Evolutionary conservation across 305 asterid genomes (phyloP).

Genomic region (Rubia tinctorum): DNA sequence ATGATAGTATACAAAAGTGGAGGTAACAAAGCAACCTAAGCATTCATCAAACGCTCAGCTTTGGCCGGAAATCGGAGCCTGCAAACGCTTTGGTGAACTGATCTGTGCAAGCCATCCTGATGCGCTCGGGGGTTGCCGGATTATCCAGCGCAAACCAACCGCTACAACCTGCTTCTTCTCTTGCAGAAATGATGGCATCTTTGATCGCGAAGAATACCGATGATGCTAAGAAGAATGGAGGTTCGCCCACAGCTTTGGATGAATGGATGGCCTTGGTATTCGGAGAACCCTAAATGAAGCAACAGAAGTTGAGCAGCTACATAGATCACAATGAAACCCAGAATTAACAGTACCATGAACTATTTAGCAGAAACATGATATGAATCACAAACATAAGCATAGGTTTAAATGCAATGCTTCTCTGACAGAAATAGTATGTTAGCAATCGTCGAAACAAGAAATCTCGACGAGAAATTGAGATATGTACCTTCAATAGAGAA

Average conservation of each 20-base stretch:
- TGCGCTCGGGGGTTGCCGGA: conserved; percentile 96
- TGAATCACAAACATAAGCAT: too few species aligned
- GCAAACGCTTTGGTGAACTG: conserved; percentile 52
- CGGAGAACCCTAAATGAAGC: conserved; percentile 60
- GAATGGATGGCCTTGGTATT: conserved; percentile 87
- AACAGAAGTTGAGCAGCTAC: background rate
- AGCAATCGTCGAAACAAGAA: background rate
- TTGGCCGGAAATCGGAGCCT: conserved; percentile 51
- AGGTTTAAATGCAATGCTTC: too few species aligned
- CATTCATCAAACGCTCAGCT: conserved; percentile 55
- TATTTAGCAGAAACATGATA: too few species aligned
- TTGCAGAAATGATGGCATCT: conserved; percentile 77
- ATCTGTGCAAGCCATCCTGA: conserved; percentile 86
- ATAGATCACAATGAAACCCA: too few species aligned
- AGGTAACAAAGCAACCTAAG: background rate
- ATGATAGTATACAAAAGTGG: background rate
- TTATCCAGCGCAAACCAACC: conserved; percentile 85
- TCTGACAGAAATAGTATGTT: too few species aligned
- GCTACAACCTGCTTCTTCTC: conserved; percentile 65
- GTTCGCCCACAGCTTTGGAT: conserved; percentile 97
- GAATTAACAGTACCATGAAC: background rate
- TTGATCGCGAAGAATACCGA: conserved; percentile 79
- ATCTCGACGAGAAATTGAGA: background rate
- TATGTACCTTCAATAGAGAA: conserved; percentile 80
- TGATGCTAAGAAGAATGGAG: conserved; percentile 90